Evolutionary conservation across 1,284 basidiomycete genomes (phyloP), one percentile per base, ranked within the genome.

Genomic region (Xanthoconium separans): DNA sequence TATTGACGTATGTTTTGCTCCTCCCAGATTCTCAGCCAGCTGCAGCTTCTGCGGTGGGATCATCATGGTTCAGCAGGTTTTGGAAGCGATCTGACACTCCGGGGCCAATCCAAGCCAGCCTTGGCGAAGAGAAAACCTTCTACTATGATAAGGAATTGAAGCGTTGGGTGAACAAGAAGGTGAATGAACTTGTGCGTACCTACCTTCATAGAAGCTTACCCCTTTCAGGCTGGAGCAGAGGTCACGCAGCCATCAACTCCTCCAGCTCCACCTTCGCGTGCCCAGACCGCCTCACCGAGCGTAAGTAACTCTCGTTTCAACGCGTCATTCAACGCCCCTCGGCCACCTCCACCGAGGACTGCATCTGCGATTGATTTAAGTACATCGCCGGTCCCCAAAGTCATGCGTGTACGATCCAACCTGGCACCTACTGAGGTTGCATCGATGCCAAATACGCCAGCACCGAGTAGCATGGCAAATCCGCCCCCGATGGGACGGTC

Each of bases 121-220:
- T 99, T 22, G 97, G 97, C 18, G 93, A 99, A 65, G 87, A 96
- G 67, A 93, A 82, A 31, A 80, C 86, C 44, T 96, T 99, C 75
- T 91, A 94, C 62, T 99, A 92, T 70, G 97, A 99, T 72, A 87
- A 91, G 64, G 94, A 98, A 22, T 81, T 90, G 58, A 97, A 97
- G 73, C 84, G 89, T 58, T 99, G 97, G 97, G 88, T 99, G 20
- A 95, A 98, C 72, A 95, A 91, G 74, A 95, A 91, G 73, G 93
- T 92, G 61, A 69, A 79, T 65, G 12, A 20, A 18, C 57, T 6
- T 29, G n/a, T 51, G 31, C 50, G 37, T 41, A 42, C 24, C 11
- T 33, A 15, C 42, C 1, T 50, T 9, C 18, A 16, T 27, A 44
- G 9, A 34, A 24, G 10, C 53, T 61, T 33, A 66, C 44, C 6